Evolutionary conservation across 2,329 filamentous ascomycete species (phyloP).

Genomic region (Ophiosphaerella narmari): DNA sequence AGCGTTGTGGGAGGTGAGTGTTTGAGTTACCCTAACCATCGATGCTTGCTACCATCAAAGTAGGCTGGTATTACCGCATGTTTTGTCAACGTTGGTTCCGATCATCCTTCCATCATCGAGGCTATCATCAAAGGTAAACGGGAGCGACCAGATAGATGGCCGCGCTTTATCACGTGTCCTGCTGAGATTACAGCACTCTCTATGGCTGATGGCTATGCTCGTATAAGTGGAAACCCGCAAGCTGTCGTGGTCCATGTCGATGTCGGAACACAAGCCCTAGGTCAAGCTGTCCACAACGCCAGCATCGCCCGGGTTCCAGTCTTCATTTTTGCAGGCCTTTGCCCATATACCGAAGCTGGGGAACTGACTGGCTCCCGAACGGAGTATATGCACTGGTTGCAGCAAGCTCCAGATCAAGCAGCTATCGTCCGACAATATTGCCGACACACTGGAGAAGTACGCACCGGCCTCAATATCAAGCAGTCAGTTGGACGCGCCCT

Average conservation of each 20-base stretch:
- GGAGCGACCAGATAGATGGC: constrained; percentile 17
- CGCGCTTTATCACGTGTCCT: constrained; percentile 21
- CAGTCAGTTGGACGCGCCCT: constrained; percentile 32
- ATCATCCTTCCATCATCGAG: constrained; percentile 29
- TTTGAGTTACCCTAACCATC: no score
- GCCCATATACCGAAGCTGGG: constrained; percentile 52
- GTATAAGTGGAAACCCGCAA: constrained; percentile 68
- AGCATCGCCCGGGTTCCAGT: constrained; percentile 29
- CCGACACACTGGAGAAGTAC: constrained; percentile 36
- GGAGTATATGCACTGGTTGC: constrained; percentile 51
- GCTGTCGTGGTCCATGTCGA: constrained; percentile 78
- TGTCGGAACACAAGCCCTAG: constrained; percentile 70
- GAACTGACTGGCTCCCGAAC: constrained; percentile 47
- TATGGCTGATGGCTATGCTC: constrained; percentile 20
- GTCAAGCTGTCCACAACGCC: constrained; percentile 68
- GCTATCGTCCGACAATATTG: constrained; percentile 43
- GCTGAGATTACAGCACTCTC: constrained; percentile 22
- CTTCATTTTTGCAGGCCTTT: constrained; percentile 53
- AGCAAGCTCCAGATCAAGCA: constrained; percentile 51
- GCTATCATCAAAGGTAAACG: constrained; percentile 23
- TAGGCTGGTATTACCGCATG: constrained; percentile 14
- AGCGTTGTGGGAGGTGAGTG: constrained; percentile 15
- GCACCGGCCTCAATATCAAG: constrained; percentile 31
- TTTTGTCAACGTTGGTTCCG: constrained; percentile 29
- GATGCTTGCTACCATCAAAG: no score